phyloP scores from a whole-genome alignment of 1,284 basidiomycete species.

The Mrakiaceae sp. region DNA sequence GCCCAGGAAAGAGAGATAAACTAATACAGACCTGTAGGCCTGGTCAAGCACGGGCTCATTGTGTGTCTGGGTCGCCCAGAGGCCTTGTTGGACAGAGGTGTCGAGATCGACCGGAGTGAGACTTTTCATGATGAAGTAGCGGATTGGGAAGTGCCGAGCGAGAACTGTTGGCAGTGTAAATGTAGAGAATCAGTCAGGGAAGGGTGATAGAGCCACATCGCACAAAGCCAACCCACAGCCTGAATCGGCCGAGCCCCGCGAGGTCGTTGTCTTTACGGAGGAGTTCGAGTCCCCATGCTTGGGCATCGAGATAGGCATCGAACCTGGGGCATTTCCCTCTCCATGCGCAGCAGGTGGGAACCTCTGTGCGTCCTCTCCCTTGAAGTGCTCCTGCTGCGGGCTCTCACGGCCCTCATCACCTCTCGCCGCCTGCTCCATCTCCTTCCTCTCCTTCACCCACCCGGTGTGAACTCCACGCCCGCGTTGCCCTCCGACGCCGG shows the following conservation, averaged over 20 bases:
- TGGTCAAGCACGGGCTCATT: conserved; percentile 70
- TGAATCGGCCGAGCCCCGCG: conserved; percentile 56
- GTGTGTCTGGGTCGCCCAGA: conserved; percentile 89
- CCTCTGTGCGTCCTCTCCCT: no score
- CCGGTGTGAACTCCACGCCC: conserved; percentile 71
- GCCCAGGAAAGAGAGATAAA: background rate
- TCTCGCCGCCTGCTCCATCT: conserved; percentile 29
- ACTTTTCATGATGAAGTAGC: conserved; percentile 81
- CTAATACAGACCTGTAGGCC: conserved; percentile 57
- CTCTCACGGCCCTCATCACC: background rate
- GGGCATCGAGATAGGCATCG: no score
- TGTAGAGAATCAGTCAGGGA: background rate
- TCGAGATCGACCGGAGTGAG: conserved; percentile 55
- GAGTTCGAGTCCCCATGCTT: no score
- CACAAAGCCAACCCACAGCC: conserved; percentile 31
- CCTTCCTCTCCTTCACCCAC: conserved; percentile 55
- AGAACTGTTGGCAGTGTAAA: conserved; percentile 37
- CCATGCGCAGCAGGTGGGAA: conserved; percentile 2
- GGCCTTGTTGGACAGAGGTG: conserved; percentile 62
- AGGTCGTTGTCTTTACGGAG: conserved; percentile 20
- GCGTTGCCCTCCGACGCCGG: conserved; percentile 83
- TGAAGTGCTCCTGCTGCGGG: no score
- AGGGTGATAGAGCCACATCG: background rate
- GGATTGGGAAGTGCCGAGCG: conserved; percentile 60
- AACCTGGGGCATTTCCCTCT: conserved; percentile 20